These are phyloP conservation scores for Lentinula edodes DNA, from an alignment of 768 basidiomycete species.

Conservation along the genomic window DNA sequence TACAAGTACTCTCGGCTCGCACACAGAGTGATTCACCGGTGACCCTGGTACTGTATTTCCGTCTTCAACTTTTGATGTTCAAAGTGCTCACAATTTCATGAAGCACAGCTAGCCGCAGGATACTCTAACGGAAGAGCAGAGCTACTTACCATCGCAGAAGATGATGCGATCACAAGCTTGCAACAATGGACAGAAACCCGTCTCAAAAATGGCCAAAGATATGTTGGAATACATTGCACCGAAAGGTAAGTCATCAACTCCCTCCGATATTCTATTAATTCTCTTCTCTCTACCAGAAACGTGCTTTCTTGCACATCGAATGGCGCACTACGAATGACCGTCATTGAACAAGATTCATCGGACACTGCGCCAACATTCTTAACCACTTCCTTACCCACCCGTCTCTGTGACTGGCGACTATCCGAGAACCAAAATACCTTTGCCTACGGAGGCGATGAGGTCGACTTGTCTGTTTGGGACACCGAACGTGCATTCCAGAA, in stretches of 20 bases:
- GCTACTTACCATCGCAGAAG: slow-evolving; percentile 36
- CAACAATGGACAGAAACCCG: slow-evolving; percentile 64
- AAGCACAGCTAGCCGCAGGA: slow-evolving; percentile 64
- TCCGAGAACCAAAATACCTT: slow-evolving; percentile 50
- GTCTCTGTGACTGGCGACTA: slow-evolving; percentile 64
- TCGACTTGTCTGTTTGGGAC: slow-evolving; percentile 80
- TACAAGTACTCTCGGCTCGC: slow-evolving; percentile 5
- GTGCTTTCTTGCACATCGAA: slow-evolving; percentile 72
- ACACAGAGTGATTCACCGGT: slow-evolving; percentile 14
- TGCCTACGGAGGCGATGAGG: slow-evolving; percentile 82
- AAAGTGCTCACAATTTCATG: slow-evolving; percentile 9
- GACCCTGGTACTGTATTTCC: slow-evolving; percentile 32
- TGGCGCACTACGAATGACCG: slow-evolving; percentile 58
- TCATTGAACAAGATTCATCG: slow-evolving; percentile 19
- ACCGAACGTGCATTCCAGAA: slow-evolving; percentile 49
- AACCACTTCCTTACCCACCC: slow-evolving; percentile 53
- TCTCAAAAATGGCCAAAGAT: slow-evolving; percentile 44
- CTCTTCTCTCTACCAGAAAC: slow-evolving; percentile 28
- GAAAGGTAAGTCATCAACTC: slow-evolving; percentile 36
- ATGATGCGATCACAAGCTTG: slow-evolving; percentile 32
- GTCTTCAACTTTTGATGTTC: neutral
- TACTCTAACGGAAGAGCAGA: slow-evolving; percentile 54
- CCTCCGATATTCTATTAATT: neutral
- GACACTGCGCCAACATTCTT: slow-evolving; percentile 14
- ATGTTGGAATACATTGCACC: slow-evolving; percentile 53